phyloP scores from a whole-genome alignment of 2,329 filamentous ascomycete genomes.

The Aspergillus transmontanensis region DNA sequence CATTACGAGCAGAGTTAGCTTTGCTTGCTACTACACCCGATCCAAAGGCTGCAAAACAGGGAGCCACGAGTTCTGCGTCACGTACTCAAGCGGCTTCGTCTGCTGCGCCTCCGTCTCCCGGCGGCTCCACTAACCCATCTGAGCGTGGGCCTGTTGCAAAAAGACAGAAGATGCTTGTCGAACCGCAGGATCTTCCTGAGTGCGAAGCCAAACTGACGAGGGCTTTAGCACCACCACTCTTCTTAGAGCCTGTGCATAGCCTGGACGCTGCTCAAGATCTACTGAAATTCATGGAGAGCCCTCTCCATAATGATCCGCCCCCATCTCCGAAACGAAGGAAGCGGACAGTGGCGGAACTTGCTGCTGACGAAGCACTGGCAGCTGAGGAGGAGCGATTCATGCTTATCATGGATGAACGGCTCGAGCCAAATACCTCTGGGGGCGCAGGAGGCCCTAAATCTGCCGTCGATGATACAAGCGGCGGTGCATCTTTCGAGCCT shows the following conservation, averaged over 20 bases:
- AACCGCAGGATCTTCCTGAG: conserved; percentile 70
- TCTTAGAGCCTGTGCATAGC: conserved; percentile 73
- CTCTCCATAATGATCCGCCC: conserved; percentile 73
- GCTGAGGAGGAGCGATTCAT: conserved; percentile 90
- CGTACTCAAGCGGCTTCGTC: conserved; percentile 41
- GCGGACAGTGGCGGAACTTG: conserved; percentile 90
- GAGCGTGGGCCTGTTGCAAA: conserved; percentile 60
- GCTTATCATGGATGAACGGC: conserved; percentile 85
- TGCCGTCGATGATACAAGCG: conserved; percentile 73
- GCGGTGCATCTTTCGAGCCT: conserved; percentile 74
- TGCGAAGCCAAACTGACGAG: conserved; percentile 77
- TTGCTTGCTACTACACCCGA: conserved; percentile 74
- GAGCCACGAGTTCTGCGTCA: conserved; percentile 43
- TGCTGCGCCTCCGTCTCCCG: conserved; percentile 65
- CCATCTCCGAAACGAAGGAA: conserved; percentile 88
- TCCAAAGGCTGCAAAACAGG: conserved; percentile 53
- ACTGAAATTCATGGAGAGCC: conserved; percentile 72
- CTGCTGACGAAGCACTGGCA: conserved; percentile 88
- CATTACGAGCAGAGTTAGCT: conserved; percentile 72
- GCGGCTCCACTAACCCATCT: conserved; percentile 66
- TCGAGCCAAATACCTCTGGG: conserved; percentile 62
- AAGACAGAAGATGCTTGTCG: conserved; percentile 75
- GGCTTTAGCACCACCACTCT: conserved; percentile 72
- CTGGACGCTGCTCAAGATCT: conserved; percentile 70
- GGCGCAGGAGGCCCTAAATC: conserved; percentile 61